These are phyloP conservation scores for Rhodotorula paludigena DNA, from an alignment of 768 basidiomycete species.

Conservation along the genomic window DNA sequence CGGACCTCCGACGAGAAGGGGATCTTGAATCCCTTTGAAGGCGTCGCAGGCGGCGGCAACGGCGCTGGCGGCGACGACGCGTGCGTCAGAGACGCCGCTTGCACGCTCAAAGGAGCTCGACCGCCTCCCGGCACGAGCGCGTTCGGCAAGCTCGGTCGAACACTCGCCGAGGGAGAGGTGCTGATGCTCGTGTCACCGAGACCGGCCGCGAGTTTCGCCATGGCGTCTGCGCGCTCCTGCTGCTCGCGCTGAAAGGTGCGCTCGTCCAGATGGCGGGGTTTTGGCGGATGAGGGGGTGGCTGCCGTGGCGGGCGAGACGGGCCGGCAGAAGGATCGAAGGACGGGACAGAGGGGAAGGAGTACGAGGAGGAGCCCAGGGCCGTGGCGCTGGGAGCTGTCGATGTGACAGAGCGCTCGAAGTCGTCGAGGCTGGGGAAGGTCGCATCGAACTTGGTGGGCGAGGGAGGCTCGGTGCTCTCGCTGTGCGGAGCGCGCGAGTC, in stretches of 20 bases:
- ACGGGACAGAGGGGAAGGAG: constrained; percentile 7
- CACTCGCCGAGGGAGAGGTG: not conserved
- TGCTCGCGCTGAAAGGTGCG: constrained; percentile 13
- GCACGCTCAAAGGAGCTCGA: not conserved
- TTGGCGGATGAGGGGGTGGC: constrained; percentile 23
- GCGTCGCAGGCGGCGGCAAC: not conserved
- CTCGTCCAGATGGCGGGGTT: constrained; percentile 6
- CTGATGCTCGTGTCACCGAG: not conserved
- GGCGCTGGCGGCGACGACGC: not conserved
- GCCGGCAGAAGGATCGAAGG: constrained; percentile 1
- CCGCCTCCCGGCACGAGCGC: constrained; percentile 5
- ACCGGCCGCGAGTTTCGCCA: constrained; percentile 12
- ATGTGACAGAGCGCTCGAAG: constrained; percentile 9
- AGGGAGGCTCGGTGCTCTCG: not conserved
- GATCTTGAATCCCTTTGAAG: constrained; percentile 6
- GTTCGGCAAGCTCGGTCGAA: not conserved
- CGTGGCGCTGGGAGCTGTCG: not conserved
- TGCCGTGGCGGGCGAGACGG: not conserved
- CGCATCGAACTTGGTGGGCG: constrained; percentile 1
- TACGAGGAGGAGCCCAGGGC: not conserved
- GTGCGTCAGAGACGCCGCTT: too few relatives aligned
- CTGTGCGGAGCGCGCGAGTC: too few relatives aligned
- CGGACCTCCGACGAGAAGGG: constrained; percentile 25
- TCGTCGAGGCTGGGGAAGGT: constrained; percentile 33
- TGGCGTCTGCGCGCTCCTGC: constrained; percentile 1